phyloP scores from a whole-genome alignment of 345 rosid genomes.

The Eucalyptus tenuipes region DNA sequence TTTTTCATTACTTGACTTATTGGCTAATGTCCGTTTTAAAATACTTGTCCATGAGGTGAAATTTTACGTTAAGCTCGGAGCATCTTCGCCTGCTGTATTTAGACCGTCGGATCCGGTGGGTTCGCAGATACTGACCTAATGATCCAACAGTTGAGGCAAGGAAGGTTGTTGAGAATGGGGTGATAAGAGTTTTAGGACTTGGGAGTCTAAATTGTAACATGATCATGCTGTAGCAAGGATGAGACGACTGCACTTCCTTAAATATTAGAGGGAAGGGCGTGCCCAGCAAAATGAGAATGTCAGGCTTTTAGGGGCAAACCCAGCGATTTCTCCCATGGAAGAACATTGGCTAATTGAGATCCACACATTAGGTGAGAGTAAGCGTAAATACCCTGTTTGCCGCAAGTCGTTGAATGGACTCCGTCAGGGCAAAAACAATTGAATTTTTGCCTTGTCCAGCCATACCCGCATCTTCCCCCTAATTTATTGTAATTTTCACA shows the following conservation, averaged over 20 bases:
- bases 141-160: background rate
- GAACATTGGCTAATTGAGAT: background rate
- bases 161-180: background rate
- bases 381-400: no score
- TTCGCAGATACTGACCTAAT: background rate
- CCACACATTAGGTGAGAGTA: background rate
- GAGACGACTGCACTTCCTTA: background rate
- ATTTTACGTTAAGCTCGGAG: background rate
- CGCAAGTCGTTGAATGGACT: no score
- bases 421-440: background rate
- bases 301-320: background rate
- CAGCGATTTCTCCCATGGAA: background rate
- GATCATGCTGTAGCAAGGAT: accelerated
- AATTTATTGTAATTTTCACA: background rate
- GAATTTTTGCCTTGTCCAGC: background rate
- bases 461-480: background rate
- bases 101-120: background rate
- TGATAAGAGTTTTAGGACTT: no score
- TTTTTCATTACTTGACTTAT: background rate
- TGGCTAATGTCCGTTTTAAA: background rate
- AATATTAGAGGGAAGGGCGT: no score
- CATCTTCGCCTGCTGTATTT: background rate
- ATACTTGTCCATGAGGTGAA: background rate
- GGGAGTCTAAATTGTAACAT: background rate
- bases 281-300: background rate